Percentiles rank a stretch among this genome's conserved stretches.
These are phyloP conservation scores for Annulohypoxylon nitens DNA, from an alignment of 495 filamentous ascomycete species.

Conservation along the genomic window DNA sequence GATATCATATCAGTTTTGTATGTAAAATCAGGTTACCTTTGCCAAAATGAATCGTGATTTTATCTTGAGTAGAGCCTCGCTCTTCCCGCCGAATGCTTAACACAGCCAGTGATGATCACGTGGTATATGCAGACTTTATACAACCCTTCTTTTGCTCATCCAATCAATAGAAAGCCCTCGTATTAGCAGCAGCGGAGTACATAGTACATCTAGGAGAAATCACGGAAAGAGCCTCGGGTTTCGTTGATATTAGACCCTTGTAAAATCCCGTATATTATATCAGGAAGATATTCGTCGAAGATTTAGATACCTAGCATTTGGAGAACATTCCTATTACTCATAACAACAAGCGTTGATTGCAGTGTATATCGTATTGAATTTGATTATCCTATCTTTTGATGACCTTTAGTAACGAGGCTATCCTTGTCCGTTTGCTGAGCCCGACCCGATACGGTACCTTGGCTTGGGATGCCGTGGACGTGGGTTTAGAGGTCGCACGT, in stretches of 20 bases:
- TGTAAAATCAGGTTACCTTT: neutral
- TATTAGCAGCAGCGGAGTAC: neutral
- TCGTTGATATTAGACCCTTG: neutral
- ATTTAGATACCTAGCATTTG: neutral
- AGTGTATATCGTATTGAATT: neutral
- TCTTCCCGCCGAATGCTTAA: neutral
- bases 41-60: neutral
- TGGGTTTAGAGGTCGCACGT: conserved; percentile 18
- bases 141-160: neutral
- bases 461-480: conserved; percentile 33
- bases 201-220: too few relatives aligned
- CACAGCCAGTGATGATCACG: neutral
- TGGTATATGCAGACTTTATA: conserved; percentile 4
- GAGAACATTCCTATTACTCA: neutral
- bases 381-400: conserved; percentile 65
- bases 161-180: neutral
- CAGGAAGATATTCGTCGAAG: neutral
- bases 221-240: too few relatives aligned
- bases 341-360: neutral
- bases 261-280: neutral
- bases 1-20: neutral
- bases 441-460: conserved; percentile 75
- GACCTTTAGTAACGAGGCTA: conserved; percentile 74
- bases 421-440: conserved; percentile 73
- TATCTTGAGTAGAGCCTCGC: conserved; percentile 7